Percentiles rank a stretch among this genome's conserved stretches.
These are phyloP conservation scores for Galerina sulciceps DNA, from an alignment of 768 basidiomycete genomes.

Conservation along the genomic window DNA sequence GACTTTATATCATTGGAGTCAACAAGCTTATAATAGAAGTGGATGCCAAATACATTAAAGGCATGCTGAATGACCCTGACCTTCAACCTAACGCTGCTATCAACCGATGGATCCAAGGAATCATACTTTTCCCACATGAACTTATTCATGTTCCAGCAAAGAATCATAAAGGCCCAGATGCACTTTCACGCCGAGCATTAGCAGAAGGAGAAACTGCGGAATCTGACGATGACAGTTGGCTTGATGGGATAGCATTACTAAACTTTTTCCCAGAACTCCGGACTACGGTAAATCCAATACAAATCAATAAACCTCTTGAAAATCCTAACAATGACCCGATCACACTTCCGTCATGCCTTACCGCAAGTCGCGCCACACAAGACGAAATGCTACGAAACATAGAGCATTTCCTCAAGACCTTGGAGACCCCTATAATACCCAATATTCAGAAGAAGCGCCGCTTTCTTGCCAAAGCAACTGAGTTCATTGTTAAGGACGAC, in stretches of 20 bases:
- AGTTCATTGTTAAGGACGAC: conserved; percentile 2
- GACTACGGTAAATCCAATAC: neutral
- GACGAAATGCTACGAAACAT: neutral
- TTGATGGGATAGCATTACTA: conserved; percentile 17
- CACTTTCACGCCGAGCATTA: conserved; percentile 2
- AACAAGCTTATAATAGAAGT: conserved; percentile 26
- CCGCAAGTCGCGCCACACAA: neutral
- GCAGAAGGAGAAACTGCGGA: conserved; percentile 13
- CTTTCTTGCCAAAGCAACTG: conserved; percentile 4
- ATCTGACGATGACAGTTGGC: conserved; percentile 30
- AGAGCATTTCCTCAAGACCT: conserved; percentile 3
- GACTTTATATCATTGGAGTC: conserved; percentile 11
- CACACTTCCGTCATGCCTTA: neutral
- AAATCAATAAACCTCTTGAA: no score
- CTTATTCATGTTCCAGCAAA: conserved; percentile 25
- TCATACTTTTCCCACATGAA: conserved; percentile 28
- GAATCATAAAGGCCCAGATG: conserved; percentile 16
- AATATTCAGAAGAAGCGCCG: conserved; percentile 1
- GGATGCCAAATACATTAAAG: conserved; percentile 33
- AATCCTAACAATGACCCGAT: neutral
- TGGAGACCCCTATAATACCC: neutral
- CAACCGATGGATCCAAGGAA: conserved; percentile 31
- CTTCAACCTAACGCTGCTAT: conserved; percentile 23
- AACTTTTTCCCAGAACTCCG: neutral
- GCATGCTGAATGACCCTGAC: conserved; percentile 35